Conservation (phyloP, 192 early-diverging fungal genomes). For the Entrophospora sp. region DNA sequence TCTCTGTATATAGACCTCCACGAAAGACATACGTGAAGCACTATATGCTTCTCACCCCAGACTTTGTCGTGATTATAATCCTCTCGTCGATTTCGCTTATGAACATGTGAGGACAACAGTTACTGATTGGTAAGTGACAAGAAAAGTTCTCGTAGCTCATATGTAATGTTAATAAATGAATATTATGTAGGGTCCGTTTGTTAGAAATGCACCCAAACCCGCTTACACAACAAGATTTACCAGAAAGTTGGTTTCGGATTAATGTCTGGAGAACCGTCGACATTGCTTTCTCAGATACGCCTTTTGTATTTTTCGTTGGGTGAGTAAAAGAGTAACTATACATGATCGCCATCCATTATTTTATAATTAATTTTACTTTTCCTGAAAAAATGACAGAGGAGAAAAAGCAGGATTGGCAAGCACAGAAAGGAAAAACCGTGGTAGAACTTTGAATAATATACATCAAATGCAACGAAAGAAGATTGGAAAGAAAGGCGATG, state of each 20-base stretch:
- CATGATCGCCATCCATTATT: no score
- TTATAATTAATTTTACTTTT: no score
- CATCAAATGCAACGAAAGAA: not conserved
- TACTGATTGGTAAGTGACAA: slow-evolving; percentile 17
- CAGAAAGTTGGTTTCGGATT: not conserved
- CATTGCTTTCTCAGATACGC: slow-evolving; percentile 12
- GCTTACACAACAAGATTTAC: not conserved
- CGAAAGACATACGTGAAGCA: slow-evolving; percentile 3
- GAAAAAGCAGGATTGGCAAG: slow-evolving; percentile 8
- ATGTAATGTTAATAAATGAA: no score
- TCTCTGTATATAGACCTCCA: slow-evolving; percentile 13
- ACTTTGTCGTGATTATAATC: slow-evolving; percentile 3
- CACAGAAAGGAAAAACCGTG: slow-evolving; percentile 2
- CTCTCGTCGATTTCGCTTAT: not conserved
- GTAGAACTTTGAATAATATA: not conserved
- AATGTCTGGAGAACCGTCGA: slow-evolving; percentile 8
- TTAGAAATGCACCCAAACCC: slow-evolving; percentile 3
- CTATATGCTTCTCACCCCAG: not conserved
- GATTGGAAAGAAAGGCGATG: not conserved
- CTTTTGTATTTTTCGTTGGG: not conserved
- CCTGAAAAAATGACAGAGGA: not conserved
- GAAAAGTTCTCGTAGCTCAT: no score
- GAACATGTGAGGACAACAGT: slow-evolving; percentile 19
- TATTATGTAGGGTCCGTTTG: not conserved
- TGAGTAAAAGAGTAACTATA: no score